Base-by-base conservation (phyloP, 352 stramenopile genomes). In the Elongisporangium prolatum region DNA sequence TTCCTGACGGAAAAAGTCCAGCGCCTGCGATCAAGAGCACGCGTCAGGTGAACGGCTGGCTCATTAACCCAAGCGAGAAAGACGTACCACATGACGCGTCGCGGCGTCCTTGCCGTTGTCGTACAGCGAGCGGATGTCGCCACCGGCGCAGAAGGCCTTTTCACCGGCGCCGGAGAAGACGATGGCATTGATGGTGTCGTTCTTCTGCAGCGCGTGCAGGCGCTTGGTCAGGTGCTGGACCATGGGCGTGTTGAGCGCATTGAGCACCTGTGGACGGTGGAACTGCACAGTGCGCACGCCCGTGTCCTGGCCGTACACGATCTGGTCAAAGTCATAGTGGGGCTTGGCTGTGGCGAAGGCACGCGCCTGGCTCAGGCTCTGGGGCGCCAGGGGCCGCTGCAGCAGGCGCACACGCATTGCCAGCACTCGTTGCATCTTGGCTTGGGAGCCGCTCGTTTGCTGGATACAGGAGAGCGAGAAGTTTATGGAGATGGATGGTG, bases 1-100 rank as follows among this genome's bases (percentile, higher is more conserved):
- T 69, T 99, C 96, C 63, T 98, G 78, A 59, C 83, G 84, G 75
- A 99, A 99, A 65, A 98, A 99, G 60, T 97, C 83, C 20, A 89
- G 69, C 48, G 84, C 69, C 66, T 73, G 47, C 21, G 34, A 44
- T 13, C 14, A 44, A 44, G 34, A 44, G 34, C 34, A 17, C 9
- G 28, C 28, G 11, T 17, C 34, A 44, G 34, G 2, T 13, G 10
- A 0, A 17, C 7, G 28, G 13, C 9, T 11, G 50, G 22, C 5
- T 18, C 58, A 7, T 8, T 53, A 24, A 37, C 25, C 16, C 44
- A 13, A 11, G 6, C 16, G 5, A 17, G 40, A 60, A n/a, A 48
- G 16, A 18, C n/a, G 47, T 54, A 73, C 69, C 22, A 93, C 24
- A 57, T 92, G 72, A 22, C 78, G 75, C 57, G 81, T 92, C 16